Conservation (phyloP, 108 stramenopile species). For the Fragilariopsis cylindrus region DNA sequence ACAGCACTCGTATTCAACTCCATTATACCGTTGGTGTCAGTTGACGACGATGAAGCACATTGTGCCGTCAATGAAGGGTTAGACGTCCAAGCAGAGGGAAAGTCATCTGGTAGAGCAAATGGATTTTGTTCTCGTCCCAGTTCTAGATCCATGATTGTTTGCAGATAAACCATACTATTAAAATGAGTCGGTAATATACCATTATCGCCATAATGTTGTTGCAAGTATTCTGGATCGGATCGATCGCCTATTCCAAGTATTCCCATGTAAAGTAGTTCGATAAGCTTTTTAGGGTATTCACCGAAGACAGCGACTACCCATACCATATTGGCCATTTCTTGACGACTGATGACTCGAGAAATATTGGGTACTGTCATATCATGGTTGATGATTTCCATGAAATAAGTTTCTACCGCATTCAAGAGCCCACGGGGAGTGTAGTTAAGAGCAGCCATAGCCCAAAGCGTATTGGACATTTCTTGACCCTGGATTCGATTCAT, state of each 20-base stretch:
- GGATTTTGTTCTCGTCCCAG: conserved; percentile 32
- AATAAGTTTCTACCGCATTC: conserved; percentile 11
- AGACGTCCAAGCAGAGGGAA: conserved; percentile 72
- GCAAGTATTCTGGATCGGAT: conserved; percentile 35
- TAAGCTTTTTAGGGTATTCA: conserved; percentile 54
- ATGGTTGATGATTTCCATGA: conserved; percentile 31
- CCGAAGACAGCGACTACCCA: conserved; percentile 70
- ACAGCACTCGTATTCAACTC: conserved; percentile 61
- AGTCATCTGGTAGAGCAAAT: conserved; percentile 55
- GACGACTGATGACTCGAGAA: conserved; percentile 59
- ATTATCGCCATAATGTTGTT: conserved; percentile 29
- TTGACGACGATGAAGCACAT: conserved; percentile 3
- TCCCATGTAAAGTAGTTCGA: conserved; percentile 58
- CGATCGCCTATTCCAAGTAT: conserved; percentile 59
- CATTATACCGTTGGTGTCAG: conserved; percentile 12
- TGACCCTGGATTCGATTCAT: conserved; percentile 53
- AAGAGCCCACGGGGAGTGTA: conserved; percentile 38
- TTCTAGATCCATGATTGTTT: conserved; percentile 61
- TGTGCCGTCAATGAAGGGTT: conserved; percentile 20
- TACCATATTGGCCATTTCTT: conserved; percentile 76
- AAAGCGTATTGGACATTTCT: conserved; percentile 78
- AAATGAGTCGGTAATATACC: conserved; percentile 40
- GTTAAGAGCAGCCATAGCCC: conserved; percentile 78
- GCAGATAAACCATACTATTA: conserved; percentile 56
- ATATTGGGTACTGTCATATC: conserved; percentile 40